Evolutionary conservation across 1,284 basidiomycete genomes (phyloP).

Genomic region (Naganishia liquefaciens): DNA sequence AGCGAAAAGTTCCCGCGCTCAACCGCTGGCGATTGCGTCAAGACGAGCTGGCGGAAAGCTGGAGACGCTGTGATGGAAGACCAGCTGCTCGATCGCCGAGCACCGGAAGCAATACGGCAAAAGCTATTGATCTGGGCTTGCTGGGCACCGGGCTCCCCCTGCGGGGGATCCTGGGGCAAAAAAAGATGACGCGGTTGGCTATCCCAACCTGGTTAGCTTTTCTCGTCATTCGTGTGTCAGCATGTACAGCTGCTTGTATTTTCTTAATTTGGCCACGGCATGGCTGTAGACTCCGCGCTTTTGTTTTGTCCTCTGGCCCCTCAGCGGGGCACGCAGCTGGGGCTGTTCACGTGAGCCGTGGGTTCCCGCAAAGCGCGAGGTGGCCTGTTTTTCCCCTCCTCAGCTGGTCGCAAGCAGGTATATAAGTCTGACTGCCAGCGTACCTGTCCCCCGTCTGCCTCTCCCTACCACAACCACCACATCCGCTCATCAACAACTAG

Average conservation of each 20-base stretch:
- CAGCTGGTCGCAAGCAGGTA: neutral
- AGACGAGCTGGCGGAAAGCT: too few species aligned
- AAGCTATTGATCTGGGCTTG: too few species aligned
- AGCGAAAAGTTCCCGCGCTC: too few species aligned
- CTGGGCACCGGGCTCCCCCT: too few species aligned
- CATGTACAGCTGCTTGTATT: too few species aligned
- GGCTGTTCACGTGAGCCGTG: neutral
- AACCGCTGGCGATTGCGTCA: too few species aligned
- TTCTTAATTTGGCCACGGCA: neutral
- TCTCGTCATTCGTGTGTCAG: too few species aligned
- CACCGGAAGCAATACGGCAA: conserved; percentile 6
- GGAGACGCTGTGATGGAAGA: too few species aligned
- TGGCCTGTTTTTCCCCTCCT: conserved; percentile 9
- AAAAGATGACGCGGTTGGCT: conserved; percentile 1
- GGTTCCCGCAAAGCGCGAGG: conserved; percentile 1
- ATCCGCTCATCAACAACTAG: conserved; percentile 5
- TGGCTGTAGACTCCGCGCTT: neutral
- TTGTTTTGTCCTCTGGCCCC: neutral
- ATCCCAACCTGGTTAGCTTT: neutral
- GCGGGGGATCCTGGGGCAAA: conserved; percentile 6
- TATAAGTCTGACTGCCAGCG: conserved; percentile 1
- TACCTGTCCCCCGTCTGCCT: neutral
- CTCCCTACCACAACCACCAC: neutral
- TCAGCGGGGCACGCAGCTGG: neutral
- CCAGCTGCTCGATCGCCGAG: conserved; percentile 5